Evolutionary conservation across 345 rosid species (phyloP).

Genomic region (Kandelia obovata): DNA sequence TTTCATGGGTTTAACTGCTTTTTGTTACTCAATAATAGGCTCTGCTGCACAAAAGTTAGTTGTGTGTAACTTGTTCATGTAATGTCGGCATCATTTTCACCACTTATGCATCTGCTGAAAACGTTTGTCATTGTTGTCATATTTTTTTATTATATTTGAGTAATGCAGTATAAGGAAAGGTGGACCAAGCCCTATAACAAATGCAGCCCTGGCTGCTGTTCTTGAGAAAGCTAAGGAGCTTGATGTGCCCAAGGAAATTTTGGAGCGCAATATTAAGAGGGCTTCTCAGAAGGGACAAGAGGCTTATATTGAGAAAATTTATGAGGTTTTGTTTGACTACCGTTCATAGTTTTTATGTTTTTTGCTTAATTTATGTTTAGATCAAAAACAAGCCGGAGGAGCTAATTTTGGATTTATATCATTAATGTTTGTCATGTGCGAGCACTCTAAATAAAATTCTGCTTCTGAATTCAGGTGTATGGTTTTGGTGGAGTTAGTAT

Average conservation of each 20-base stretch:
- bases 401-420: background rate
- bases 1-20: slow-evolving; percentile 15
- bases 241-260: slow-evolving; percentile 87
- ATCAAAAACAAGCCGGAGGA: background rate
- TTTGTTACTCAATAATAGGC: background rate
- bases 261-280: slow-evolving; percentile 87
- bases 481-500: slow-evolving; percentile 93
- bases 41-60: background rate
- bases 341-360: background rate
- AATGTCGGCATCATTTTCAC: too few species aligned
- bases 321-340: slow-evolving; percentile 51
- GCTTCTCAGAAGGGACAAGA: slow-evolving; percentile 94
- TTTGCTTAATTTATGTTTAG: slow-evolving; percentile 14
- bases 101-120: too few species aligned
- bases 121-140: background rate
- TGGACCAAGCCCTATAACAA: slow-evolving; percentile 77
- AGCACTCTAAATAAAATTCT: slow-evolving; percentile 12
- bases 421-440: background rate
- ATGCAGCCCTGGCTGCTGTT: slow-evolving; percentile 63
- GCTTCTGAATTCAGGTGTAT: slow-evolving; percentile 56
- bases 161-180: slow-evolving; percentile 77
- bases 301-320: slow-evolving; percentile 75
- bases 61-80: too few species aligned
- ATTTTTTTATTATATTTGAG: slow-evolving; percentile 5
- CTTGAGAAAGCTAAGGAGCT: slow-evolving; percentile 88